A percentile compares a stretch with the other conserved stretches of the same genome.
Conservation (phyloP, 2,329 filamentous ascomycete species). For the Trichoderma koningii region DNA sequence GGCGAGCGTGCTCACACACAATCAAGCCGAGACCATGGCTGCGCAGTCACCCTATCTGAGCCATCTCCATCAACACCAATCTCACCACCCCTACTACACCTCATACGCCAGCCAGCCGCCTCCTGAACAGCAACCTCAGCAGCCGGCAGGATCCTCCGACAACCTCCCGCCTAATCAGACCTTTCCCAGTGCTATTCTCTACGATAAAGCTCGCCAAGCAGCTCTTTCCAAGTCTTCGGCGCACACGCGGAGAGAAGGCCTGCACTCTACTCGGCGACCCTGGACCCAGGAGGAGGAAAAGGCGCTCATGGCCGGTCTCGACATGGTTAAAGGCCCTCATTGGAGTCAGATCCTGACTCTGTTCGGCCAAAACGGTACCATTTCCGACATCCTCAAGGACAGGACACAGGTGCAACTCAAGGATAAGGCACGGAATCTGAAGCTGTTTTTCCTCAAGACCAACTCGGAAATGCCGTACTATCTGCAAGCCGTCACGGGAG, state of each 20-base stretch:
- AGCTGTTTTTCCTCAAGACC: slow-evolving; percentile 88
- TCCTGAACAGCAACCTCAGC: slow-evolving; percentile 40
- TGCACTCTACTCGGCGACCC: slow-evolving; percentile 68
- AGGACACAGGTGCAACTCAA: slow-evolving; percentile 90
- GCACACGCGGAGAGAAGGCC: slow-evolving; percentile 57
- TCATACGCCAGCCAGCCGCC: slow-evolving; percentile 40
- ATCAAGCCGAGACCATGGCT: slow-evolving; percentile 39
- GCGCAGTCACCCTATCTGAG: slow-evolving; percentile 43
- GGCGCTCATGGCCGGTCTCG: slow-evolving; percentile 83
- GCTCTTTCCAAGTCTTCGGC: slow-evolving; percentile 59
- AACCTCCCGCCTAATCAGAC: slow-evolving; percentile 59
- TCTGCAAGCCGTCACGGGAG: slow-evolving; percentile 82
- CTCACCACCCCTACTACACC: slow-evolving; percentile 41
- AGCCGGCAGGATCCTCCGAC: slow-evolving; percentile 37
- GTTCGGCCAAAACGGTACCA: slow-evolving; percentile 76
- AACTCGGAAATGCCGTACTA: slow-evolving; percentile 90
- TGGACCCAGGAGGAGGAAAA: slow-evolving; percentile 91
- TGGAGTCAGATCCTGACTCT: slow-evolving; percentile 90
- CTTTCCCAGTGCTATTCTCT: slow-evolving; percentile 56
- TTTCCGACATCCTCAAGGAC: slow-evolving; percentile 82
- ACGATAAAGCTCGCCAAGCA: slow-evolving; percentile 61
- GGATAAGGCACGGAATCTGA: slow-evolving; percentile 87
- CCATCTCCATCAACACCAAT: slow-evolving; percentile 44
- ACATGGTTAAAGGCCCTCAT: slow-evolving; percentile 85
- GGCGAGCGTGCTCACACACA: slow-evolving; percentile 11